Percentiles rank a stretch among this genome's conserved stretches.
Evolutionary conservation across 2,329 filamentous ascomycete genomes (phyloP).

Genomic region (Botrytis tulipae): DNA sequence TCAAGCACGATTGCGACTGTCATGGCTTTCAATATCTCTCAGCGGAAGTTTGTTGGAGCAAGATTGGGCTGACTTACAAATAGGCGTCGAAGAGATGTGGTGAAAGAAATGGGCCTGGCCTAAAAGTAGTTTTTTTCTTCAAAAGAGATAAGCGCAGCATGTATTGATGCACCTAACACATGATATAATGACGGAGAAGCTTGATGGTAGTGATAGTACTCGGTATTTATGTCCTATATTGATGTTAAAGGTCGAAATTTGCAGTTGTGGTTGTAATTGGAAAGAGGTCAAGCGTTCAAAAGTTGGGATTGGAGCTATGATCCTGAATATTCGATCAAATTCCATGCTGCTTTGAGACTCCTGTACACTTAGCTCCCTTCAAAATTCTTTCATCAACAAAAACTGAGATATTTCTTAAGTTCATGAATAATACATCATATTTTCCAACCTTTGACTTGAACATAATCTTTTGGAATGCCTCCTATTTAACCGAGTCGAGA

Average conservation of each 20-base stretch:
- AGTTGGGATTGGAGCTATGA: neutral
- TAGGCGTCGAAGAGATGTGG: neutral
- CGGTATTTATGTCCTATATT: neutral
- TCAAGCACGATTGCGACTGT: neutral
- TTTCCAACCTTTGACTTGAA: neutral
- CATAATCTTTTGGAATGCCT: neutral
- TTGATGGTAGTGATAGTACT: neutral
- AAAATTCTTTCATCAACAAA: too few relatives aligned
- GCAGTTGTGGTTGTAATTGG: neutral
- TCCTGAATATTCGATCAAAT: neutral
- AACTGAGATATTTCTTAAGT: fast-evolving
- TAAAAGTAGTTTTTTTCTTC: neutral
- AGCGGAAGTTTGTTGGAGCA: fast-evolving
- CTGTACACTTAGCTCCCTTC: neutral
- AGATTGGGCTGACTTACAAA: neutral
- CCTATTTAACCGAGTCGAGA: conserved; percentile 7
- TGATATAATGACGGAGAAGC: neutral
- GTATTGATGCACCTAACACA: fast-evolving
- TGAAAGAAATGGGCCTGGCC: neutral
- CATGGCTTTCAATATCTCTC: neutral
- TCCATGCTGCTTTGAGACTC: neutral
- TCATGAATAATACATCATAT: neutral
- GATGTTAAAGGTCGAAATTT: neutral
- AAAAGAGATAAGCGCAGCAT: neutral
- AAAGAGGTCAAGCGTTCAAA: neutral